Conservation (phyloP, 2,329 filamentous ascomycete genomes). For the Trichoderma citrinoviride region DNA sequence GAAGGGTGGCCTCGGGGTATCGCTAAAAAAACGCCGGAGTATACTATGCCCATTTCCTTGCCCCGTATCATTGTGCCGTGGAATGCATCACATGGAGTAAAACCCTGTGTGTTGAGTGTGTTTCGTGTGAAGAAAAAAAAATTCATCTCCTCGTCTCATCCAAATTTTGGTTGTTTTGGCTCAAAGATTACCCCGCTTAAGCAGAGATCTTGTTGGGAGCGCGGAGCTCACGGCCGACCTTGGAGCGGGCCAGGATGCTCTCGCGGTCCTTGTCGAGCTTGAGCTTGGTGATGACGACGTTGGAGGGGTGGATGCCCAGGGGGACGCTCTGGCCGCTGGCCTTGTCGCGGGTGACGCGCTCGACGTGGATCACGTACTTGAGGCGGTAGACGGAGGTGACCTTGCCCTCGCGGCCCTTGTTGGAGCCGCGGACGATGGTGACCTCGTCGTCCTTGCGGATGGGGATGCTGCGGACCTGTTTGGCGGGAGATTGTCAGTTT, state of each 20-base stretch:
- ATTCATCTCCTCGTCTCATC: constrained; percentile 24
- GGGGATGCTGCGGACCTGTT: constrained; percentile 87
- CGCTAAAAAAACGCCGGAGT: constrained; percentile 39
- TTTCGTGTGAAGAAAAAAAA: background rate
- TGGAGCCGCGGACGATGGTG: constrained; percentile 82
- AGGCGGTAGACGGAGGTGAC: constrained; percentile 96
- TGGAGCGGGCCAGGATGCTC: constrained; percentile 82
- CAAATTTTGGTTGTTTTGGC: constrained; percentile 25
- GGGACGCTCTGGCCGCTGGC: constrained; percentile 93
- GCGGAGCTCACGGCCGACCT: constrained; percentile 72
- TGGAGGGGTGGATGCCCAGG: constrained; percentile 91
- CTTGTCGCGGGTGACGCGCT: constrained; percentile 97
- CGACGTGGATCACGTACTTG: constrained; percentile 96
- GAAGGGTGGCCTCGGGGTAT: constrained; percentile 28
- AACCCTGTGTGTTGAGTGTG: background rate
- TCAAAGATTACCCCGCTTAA: no score
- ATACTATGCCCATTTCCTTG: constrained; percentile 37
- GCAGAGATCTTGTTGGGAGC: constrained; percentile 67
- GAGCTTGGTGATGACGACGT: constrained; percentile 97
- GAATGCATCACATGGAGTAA: constrained; percentile 22
- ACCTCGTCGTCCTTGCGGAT: constrained; percentile 98
- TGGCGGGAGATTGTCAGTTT: background rate
- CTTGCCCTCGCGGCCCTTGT: constrained; percentile 99
- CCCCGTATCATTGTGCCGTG: constrained; percentile 24
- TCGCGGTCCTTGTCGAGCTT: constrained; percentile 97